Percentiles rank a stretch among this genome's conserved stretches.
Conservation (phyloP, 2,329 filamentous ascomycete genomes). For the Neofusicoccum ribis region DNA sequence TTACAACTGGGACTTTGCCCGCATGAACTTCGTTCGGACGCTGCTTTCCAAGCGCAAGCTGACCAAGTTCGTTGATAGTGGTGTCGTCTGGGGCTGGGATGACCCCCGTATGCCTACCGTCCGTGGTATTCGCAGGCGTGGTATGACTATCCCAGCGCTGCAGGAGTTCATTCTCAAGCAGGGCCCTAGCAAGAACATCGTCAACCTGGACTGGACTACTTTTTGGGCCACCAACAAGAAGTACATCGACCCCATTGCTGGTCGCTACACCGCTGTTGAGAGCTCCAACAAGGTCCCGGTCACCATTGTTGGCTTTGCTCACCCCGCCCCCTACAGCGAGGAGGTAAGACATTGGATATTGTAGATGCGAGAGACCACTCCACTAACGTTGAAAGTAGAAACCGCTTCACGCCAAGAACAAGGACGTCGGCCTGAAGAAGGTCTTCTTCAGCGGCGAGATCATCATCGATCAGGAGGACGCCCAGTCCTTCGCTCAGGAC, state of each 20-base stretch:
- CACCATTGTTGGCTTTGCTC: constrained; percentile 63
- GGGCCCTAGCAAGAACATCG: constrained; percentile 79
- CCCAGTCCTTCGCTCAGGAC: constrained; percentile 73
- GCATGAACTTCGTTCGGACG: constrained; percentile 81
- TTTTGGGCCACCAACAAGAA: constrained; percentile 58
- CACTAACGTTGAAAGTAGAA: constrained; percentile 66
- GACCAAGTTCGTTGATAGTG: constrained; percentile 76
- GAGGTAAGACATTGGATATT: constrained; percentile 26
- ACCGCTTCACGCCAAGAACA: constrained; percentile 88
- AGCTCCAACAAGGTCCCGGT: constrained; percentile 70
- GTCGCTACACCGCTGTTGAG: constrained; percentile 58
- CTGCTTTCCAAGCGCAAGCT: constrained; percentile 86
- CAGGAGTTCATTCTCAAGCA: constrained; percentile 84
- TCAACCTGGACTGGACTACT: constrained; percentile 78
- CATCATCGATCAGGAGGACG: constrained; percentile 84
- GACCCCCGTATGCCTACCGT: constrained; percentile 86
- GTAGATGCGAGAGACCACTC: constrained; percentile 34
- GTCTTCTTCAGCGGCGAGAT: constrained; percentile 75
- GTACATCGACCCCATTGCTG: constrained; percentile 51
- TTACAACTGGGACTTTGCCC: constrained; percentile 81
- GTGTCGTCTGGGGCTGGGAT: constrained; percentile 80
- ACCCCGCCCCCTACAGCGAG: constrained; percentile 49
- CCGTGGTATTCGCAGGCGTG: constrained; percentile 73
- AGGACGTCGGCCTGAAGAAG: constrained; percentile 79
- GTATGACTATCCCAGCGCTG: constrained; percentile 76